Conservation (phyloP, 805 yeast genomes). For the Ogataea henricii region DNA sequence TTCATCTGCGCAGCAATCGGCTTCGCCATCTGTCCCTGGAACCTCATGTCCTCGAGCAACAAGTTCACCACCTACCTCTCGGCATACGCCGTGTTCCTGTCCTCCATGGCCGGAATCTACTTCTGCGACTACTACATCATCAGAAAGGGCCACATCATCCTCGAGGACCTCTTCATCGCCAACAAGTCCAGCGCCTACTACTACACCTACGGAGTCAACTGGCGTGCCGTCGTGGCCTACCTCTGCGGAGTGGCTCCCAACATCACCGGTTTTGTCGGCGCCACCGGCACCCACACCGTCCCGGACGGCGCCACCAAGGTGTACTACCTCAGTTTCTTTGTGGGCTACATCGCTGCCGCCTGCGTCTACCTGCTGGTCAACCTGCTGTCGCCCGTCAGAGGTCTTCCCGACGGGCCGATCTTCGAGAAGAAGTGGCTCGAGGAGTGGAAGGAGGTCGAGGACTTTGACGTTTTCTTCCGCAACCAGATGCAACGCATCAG, state of each 20-base stretch:
- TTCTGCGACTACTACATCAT: slow-evolving; percentile 69
- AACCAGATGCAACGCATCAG: slow-evolving; percentile 1
- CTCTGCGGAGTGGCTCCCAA: slow-evolving; percentile 80
- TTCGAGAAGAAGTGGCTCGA: slow-evolving; percentile 64
- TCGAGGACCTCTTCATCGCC: slow-evolving; percentile 65
- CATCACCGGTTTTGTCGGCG: slow-evolving; percentile 85
- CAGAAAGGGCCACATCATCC: slow-evolving; percentile 67
- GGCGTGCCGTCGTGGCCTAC: slow-evolving; percentile 85
- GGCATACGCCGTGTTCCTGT: slow-evolving; percentile 80
- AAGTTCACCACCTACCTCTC: slow-evolving; percentile 78
- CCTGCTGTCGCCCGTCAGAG: slow-evolving; percentile 50
- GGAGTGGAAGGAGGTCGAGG: slow-evolving; percentile 63
- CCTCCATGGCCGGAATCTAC: slow-evolving; percentile 80
- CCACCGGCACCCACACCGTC: slow-evolving; percentile 66
- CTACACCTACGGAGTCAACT: slow-evolving; percentile 70
- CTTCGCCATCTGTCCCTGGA: slow-evolving; percentile 80
- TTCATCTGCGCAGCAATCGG: slow-evolving; percentile 74
- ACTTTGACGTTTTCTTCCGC: slow-evolving; percentile 46
- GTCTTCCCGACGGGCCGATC: slow-evolving; percentile 36
- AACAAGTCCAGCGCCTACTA: slow-evolving; percentile 50
- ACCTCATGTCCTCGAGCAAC: slow-evolving; percentile 65
- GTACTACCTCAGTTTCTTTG: slow-evolving; percentile 72
- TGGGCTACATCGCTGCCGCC: slow-evolving; percentile 68
- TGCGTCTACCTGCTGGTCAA: slow-evolving; percentile 55
- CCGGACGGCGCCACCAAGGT: slow-evolving; percentile 78